These are phyloP conservation scores for Amanita fuliginea DNA, from an alignment of 768 basidiomycete genomes.

Conservation along the genomic window DNA sequence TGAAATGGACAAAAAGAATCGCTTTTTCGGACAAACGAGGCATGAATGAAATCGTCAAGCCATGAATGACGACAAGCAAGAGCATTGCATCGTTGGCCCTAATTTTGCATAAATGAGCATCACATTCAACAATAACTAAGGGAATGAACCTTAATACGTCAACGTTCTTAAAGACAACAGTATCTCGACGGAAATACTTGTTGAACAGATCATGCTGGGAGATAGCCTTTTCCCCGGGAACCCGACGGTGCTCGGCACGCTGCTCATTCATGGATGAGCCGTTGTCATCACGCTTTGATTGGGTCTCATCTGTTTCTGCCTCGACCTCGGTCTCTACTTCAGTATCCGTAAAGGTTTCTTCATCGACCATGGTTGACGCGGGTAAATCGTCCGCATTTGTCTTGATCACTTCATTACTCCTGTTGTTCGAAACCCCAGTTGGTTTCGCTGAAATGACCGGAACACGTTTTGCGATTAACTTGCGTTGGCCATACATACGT, in stretches of 20 bases:
- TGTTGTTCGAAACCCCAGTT: slow-evolving; percentile 1
- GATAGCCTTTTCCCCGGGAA: slow-evolving; percentile 19
- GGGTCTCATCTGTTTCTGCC: background rate
- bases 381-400: slow-evolving; percentile 21
- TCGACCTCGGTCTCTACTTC: slow-evolving; percentile 49
- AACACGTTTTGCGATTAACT: slow-evolving; percentile 77
- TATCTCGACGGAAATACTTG: slow-evolving; percentile 85
- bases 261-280: slow-evolving; percentile 13
- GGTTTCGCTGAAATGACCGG: slow-evolving; percentile 32
- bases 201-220: slow-evolving; percentile 87
- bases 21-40: slow-evolving; percentile 40
- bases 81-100: slow-evolving; percentile 85
- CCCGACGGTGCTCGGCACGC: slow-evolving; percentile 8
- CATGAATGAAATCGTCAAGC: slow-evolving; percentile 43
- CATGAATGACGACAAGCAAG: slow-evolving; percentile 62
- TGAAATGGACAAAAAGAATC: slow-evolving; percentile 58
- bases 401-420: slow-evolving; percentile 6
- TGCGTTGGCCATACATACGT: slow-evolving; percentile 86
- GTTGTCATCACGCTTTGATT: background rate
- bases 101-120: slow-evolving; percentile 12
- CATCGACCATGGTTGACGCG: slow-evolving; percentile 61
- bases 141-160: slow-evolving; percentile 67
- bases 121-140: background rate
- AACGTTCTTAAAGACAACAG: slow-evolving; percentile 67
- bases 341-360: slow-evolving; percentile 63